A percentile compares a stretch with the other conserved stretches of the same genome.
phyloP scores from a whole-genome alignment of 805 yeast species.

The Candida sakaeoensis region DNA sequence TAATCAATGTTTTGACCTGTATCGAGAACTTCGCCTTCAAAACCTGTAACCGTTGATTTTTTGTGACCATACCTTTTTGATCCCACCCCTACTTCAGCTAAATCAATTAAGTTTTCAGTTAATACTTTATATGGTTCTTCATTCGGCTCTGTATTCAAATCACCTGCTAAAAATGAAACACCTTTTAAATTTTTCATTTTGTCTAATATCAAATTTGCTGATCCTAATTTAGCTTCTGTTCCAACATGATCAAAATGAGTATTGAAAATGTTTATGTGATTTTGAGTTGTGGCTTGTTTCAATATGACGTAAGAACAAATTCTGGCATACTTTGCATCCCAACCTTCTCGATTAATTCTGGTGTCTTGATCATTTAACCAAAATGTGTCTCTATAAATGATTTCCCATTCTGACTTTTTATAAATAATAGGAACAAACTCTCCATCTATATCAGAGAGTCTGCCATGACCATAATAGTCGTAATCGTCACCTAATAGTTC shows the following conservation, averaged over 20 bases:
- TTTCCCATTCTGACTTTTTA: constrained; percentile 25
- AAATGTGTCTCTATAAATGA: constrained; percentile 24
- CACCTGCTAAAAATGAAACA: constrained; percentile 32
- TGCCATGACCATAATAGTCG: constrained; percentile 30
- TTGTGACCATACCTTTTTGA: constrained; percentile 26
- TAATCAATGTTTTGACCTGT: constrained; percentile 30
- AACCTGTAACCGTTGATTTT: constrained; percentile 31
- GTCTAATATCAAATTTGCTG: constrained; percentile 27
- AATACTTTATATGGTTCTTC: constrained; percentile 19
- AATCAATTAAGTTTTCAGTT: constrained; percentile 15
- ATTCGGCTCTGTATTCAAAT: constrained; percentile 23
- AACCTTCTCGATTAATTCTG: constrained; percentile 28
- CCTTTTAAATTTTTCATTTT: constrained; percentile 25
- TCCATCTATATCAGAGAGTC: constrained; percentile 23
- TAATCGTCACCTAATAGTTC: constrained; percentile 26
- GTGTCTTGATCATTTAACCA: constrained; percentile 36
- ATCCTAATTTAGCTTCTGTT: constrained; percentile 23
- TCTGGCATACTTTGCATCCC: constrained; percentile 36
- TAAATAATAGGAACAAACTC: constrained; percentile 33
- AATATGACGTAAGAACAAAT: constrained; percentile 31
- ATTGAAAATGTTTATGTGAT: constrained; percentile 29
- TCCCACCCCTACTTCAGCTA: constrained; percentile 18
- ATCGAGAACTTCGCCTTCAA: constrained; percentile 21
- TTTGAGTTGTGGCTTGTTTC: constrained; percentile 22
- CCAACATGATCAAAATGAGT: constrained; percentile 41